A percentile compares a stretch with the other conserved stretches of the same genome.
These are phyloP conservation scores for Huntiella moniliformis DNA, from an alignment of 2,329 filamentous ascomycete genomes.

Conservation along the genomic window DNA sequence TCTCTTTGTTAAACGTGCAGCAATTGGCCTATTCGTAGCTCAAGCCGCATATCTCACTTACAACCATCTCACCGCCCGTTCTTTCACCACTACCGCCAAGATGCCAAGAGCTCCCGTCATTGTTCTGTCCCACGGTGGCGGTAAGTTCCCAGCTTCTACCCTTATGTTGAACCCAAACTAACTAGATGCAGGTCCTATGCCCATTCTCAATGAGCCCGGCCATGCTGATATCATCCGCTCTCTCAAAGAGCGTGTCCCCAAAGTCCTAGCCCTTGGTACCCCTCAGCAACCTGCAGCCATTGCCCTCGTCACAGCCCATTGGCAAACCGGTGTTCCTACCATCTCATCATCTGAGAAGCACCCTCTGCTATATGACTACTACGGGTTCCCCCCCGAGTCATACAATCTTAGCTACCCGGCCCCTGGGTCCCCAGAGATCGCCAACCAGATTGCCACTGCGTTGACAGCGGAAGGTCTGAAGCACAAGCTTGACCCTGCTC, in stretches of 20 bases:
- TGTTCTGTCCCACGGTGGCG: conserved; percentile 31
- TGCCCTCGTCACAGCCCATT: conserved; percentile 39
- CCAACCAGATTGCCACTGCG: conserved; percentile 26
- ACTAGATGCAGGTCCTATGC: conserved; percentile 30
- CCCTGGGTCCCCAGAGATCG: conserved; percentile 33
- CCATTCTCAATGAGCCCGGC: conserved; percentile 33
- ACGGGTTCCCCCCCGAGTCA: conserved; percentile 35
- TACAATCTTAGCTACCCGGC: conserved; percentile 39
- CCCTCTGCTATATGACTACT: conserved; percentile 37
- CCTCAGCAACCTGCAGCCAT: conserved; percentile 31
- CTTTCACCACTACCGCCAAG: conserved; percentile 6
- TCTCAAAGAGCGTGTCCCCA: conserved; percentile 32
- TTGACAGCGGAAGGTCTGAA: conserved; percentile 28
- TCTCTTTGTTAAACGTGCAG: conserved; percentile 9
- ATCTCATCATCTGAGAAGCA: conserved; percentile 31
- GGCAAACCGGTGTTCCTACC: conserved; percentile 29
- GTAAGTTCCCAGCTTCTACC: conserved; percentile 15
- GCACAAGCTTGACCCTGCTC: conserved; percentile 19
- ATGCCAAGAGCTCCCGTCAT: conserved; percentile 27
- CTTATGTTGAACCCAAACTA: background rate
- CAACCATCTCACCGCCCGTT: background rate
- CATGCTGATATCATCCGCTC: conserved; percentile 33
- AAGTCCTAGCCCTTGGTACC: conserved; percentile 35
- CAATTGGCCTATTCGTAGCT: conserved; percentile 10
- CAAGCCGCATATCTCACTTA: conserved; percentile 7